phyloP scores from a whole-genome alignment of 306 rosid species.

The Parietaria judaica region DNA sequence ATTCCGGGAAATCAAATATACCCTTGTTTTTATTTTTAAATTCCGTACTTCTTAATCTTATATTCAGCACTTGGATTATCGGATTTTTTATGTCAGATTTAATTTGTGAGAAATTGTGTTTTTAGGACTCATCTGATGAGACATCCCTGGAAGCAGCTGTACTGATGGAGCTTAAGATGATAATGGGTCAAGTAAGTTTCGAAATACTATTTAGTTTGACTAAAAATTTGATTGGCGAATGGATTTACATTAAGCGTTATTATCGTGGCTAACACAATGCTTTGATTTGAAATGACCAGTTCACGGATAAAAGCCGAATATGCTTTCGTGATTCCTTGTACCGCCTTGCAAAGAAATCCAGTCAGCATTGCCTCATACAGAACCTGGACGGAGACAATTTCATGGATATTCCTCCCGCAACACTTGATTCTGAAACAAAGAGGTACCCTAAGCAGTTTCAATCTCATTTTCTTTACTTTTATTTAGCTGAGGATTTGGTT shows the following conservation, averaged over 20 bases:
- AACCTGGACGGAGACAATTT: slow-evolving; percentile 23
- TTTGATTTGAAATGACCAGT: slow-evolving; percentile 25
- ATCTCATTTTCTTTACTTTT: too few relatives aligned
- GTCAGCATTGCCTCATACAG: slow-evolving; percentile 19
- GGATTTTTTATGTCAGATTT: too few relatives aligned
- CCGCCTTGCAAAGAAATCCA: slow-evolving; percentile 63
- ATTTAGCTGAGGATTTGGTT: too few relatives aligned
- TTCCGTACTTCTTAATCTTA: too few relatives aligned
- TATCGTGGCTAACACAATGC: slow-evolving; percentile 17
- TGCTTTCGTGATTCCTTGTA: slow-evolving; percentile 67
- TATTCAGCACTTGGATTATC: too few relatives aligned
- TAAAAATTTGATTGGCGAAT: not conserved
- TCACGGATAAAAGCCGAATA: slow-evolving; percentile 49
- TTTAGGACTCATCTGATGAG: slow-evolving; percentile 20
- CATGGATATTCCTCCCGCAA: slow-evolving; percentile 18
- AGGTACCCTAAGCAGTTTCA: slow-evolving; percentile 29
- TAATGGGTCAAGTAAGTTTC: slow-evolving; percentile 43
- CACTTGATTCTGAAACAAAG: slow-evolving; percentile 17
- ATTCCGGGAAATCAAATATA: too few relatives aligned
- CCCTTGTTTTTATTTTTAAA: too few relatives aligned
- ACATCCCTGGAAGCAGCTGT: slow-evolving; percentile 48
- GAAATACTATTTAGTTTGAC: not conserved
- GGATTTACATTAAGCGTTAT: not conserved
- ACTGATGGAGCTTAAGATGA: slow-evolving; percentile 47
- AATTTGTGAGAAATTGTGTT: slow-evolving; percentile 16